phyloP scores from a whole-genome alignment of 2,329 filamentous ascomycete genomes.

The Talaromyces sp. region DNA sequence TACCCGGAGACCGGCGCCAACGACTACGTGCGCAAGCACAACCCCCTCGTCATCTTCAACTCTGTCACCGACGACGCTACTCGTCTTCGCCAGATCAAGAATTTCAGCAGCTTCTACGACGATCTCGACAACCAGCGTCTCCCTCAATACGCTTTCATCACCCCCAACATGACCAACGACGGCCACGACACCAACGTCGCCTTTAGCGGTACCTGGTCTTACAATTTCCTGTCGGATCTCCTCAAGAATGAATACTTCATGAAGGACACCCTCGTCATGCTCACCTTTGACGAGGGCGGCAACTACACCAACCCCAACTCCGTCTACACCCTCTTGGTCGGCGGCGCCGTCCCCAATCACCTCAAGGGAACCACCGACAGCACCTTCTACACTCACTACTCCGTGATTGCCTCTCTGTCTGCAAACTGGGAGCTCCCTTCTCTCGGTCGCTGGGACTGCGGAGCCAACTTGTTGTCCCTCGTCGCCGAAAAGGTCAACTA shows the following conservation, averaged over 20 bases:
- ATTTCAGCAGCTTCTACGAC: constrained; percentile 63
- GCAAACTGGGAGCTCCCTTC: constrained; percentile 68
- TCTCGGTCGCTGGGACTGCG: constrained; percentile 68
- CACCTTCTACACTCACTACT: constrained; percentile 71
- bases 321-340: constrained; percentile 67
- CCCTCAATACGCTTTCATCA: constrained; percentile 62
- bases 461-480: constrained; percentile 62
- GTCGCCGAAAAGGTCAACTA: constrained; percentile 62
- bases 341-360: constrained; percentile 63
- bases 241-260: constrained; percentile 67
- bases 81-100: constrained; percentile 69
- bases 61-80: constrained; percentile 57
- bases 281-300: constrained; percentile 78
- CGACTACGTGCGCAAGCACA: constrained; percentile 81
- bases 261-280: constrained; percentile 68
- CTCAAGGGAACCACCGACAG: constrained; percentile 65
- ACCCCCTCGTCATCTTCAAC: constrained; percentile 63
- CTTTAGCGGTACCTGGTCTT: constrained; percentile 64
- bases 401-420: constrained; percentile 59
- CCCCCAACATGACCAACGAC: constrained; percentile 58
- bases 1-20: constrained; percentile 64
- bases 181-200: constrained; percentile 73
- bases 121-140: constrained; percentile 62
- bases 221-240: constrained; percentile 65
- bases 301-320: constrained; percentile 64